These are phyloP conservation scores for Lotmaria passim DNA, from an alignment of 208 protist genomes.

Conservation along the genomic window DNA sequence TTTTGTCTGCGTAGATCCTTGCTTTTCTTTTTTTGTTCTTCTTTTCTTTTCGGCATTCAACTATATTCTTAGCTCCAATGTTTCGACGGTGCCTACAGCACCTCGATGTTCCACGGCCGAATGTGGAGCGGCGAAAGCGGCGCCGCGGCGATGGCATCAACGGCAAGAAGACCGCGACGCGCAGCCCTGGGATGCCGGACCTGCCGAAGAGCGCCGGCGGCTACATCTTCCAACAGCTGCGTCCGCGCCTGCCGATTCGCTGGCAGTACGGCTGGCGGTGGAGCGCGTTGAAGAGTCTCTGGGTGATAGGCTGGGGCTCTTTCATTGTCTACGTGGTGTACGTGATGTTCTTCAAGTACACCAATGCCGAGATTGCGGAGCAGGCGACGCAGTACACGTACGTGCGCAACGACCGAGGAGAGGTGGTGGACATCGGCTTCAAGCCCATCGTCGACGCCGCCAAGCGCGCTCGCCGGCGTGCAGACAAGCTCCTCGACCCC, in stretches of 20 bases:
- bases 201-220: constrained; percentile 84
- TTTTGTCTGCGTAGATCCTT: background rate
- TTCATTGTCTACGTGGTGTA: constrained; percentile 68
- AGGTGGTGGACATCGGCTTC: constrained; percentile 87
- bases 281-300: constrained; percentile 64
- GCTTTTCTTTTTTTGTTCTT: constrained; percentile 10
- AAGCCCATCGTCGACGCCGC: constrained; percentile 83
- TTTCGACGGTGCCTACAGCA: constrained; percentile 26
- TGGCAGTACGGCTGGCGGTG: constrained; percentile 92
- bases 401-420: constrained; percentile 77
- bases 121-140: constrained; percentile 66
- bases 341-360: constrained; percentile 84
- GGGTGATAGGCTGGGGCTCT: constrained; percentile 59
- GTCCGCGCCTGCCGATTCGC: constrained; percentile 67
- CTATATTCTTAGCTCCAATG: constrained; percentile 7
- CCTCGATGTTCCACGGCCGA: constrained; percentile 45
- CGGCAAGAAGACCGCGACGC: constrained; percentile 28
- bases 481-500: constrained; percentile 66
- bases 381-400: constrained; percentile 85
- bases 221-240: constrained; percentile 80
- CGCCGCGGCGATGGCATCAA: constrained; percentile 14
- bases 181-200: constrained; percentile 59
- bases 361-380: constrained; percentile 65
- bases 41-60: constrained; percentile 7
- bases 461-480: constrained; percentile 57